Evolutionary conservation across 768 basidiomycete genomes (phyloP).

Genomic region (Suillus fuscotomentosus): DNA sequence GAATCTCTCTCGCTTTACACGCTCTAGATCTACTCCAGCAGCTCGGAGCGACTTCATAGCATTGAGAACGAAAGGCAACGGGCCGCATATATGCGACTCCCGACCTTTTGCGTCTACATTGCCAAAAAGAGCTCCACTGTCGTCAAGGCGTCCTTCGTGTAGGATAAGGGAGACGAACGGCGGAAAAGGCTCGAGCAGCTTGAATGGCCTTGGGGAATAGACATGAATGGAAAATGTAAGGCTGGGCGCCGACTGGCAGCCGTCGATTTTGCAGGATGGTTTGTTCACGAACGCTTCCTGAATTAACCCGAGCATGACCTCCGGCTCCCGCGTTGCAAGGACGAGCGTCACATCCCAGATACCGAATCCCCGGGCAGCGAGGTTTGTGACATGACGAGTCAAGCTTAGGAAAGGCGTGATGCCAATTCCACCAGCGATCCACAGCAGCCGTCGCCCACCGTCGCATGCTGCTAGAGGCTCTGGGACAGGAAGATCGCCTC

Average conservation of each 20-base stretch:
- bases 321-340: constrained; percentile 53
- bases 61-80: constrained; percentile 22
- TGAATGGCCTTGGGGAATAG: constrained; percentile 10
- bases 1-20: constrained; percentile 22
- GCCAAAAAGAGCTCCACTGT: constrained; percentile 16
- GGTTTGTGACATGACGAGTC: constrained; percentile 29
- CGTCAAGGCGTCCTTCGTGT: constrained; percentile 20
- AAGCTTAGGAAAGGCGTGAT: constrained; percentile 63
- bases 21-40: constrained; percentile 22
- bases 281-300: constrained; percentile 20
- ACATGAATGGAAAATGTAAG: constrained; percentile 18
- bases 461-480: constrained; percentile 23
- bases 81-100: constrained; percentile 24
- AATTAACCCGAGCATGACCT: constrained; percentile 47
- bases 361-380: constrained; percentile 16
- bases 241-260: constrained; percentile 1
- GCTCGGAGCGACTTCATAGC: constrained; percentile 20
- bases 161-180: constrained; percentile 10
- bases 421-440: constrained; percentile 68
- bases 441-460: constrained; percentile 37
- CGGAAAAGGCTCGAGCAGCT: constrained; percentile 8
- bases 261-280: background rate
- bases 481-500: constrained; percentile 43
- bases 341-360: constrained; percentile 46
- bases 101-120: constrained; percentile 14